Evolutionary conservation across 148 eudicot genomes (phyloP).

Genomic region (Linanthus parryae): DNA sequence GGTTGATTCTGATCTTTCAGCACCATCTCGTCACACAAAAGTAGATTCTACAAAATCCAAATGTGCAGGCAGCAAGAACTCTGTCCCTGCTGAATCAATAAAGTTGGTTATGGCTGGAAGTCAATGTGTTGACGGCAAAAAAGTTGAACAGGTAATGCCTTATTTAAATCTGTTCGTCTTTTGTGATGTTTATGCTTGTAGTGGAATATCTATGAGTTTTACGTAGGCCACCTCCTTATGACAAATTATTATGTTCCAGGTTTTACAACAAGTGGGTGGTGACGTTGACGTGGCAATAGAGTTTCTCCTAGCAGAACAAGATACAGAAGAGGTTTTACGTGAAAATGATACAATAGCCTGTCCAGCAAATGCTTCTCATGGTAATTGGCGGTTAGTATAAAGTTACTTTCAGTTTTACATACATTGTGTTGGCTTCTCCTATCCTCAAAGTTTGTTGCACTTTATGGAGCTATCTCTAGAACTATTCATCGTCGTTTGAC

Average conservation of each 20-base stretch:
- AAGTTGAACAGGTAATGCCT: constrained; percentile 54
- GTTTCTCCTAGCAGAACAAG: constrained; percentile 59
- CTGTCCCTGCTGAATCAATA: constrained; percentile 30
- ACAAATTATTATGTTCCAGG: constrained; percentile 27
- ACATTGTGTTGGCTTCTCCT: no score
- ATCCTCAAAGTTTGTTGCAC: no score
- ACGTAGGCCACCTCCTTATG: constrained; percentile 7
- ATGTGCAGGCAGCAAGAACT: constrained; percentile 21
- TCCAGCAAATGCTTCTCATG: constrained; percentile 26
- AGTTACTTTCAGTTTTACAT: no score
- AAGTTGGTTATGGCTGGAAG: constrained; percentile 68
- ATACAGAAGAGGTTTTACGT: constrained; percentile 26
- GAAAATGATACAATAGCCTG: constrained; percentile 24
- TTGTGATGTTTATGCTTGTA: background rate
- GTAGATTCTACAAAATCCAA: constrained; percentile 31
- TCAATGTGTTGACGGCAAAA: constrained; percentile 55
- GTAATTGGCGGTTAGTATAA: constrained; percentile 39
- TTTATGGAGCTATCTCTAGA: no score
- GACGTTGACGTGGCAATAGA: constrained; percentile 77
- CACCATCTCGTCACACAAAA: constrained; percentile 55
- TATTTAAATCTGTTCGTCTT: background rate
- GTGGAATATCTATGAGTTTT: background rate
- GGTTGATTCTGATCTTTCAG: constrained; percentile 89
- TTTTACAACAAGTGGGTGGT: constrained; percentile 56
- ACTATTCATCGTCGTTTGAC: no score